These are phyloP conservation scores for Pseudogymnoascus sp. DNA, from an alignment of 2,329 filamentous ascomycete species.

Conservation along the genomic window DNA sequence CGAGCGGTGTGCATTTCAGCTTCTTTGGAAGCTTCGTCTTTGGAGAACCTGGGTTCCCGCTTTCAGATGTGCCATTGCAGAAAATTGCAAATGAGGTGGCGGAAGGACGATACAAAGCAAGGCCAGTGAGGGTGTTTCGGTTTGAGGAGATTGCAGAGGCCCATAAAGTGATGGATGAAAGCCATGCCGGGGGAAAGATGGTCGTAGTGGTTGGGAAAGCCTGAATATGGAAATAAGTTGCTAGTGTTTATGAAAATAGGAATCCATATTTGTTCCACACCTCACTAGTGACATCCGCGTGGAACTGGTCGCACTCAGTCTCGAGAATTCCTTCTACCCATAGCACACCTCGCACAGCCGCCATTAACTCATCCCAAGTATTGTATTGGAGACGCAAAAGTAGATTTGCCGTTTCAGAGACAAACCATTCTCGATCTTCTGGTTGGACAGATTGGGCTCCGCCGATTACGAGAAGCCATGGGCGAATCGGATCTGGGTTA, in stretches of 20 bases:
- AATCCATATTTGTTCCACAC: not conserved
- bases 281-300: not conserved
- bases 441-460: constrained; percentile 1
- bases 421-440: constrained; percentile 13
- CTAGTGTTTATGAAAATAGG: not conserved
- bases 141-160: not conserved
- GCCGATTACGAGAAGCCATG: constrained; percentile 15
- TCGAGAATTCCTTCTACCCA: constrained; percentile 16
- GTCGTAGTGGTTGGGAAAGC: not conserved
- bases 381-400: not conserved
- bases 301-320: constrained; percentile 8
- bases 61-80: constrained; percentile 17
- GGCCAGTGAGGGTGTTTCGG: not conserved
- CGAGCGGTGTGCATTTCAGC: constrained; percentile 20
- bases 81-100: constrained; percentile 17
- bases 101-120: constrained; percentile 16
- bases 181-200: not conserved
- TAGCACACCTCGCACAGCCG: not conserved
- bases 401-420: not conserved
- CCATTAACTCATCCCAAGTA: constrained; percentile 13
- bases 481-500: not conserved
- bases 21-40: constrained; percentile 18
- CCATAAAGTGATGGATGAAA: not conserved
- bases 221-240: not conserved
- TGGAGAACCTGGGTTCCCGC: constrained; percentile 17